Conservation (phyloP, 2,329 filamentous ascomycete species). For the Paecilomyces formosus region DNA sequence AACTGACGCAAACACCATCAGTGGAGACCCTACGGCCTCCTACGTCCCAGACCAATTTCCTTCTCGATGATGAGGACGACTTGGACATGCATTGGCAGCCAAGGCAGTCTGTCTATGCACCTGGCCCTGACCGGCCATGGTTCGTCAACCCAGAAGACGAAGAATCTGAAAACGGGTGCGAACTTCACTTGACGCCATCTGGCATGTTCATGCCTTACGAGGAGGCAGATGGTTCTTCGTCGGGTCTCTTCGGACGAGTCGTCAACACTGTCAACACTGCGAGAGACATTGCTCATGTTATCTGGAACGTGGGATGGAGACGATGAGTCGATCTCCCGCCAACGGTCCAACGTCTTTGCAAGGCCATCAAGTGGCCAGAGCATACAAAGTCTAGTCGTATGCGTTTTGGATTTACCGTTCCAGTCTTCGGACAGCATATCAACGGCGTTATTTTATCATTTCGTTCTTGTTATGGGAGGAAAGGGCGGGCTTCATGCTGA, state of each 20-base stretch:
- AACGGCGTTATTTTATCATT: not conserved
- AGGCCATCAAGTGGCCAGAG: not conserved
- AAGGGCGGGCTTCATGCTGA: not conserved
- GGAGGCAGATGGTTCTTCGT: conserved; percentile 57
- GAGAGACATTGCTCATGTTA: conserved; percentile 57
- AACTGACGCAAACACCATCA: conserved; percentile 65
- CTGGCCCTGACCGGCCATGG: conserved; percentile 19
- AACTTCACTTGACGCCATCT: conserved; percentile 70
- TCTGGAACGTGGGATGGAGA: conserved; percentile 61
- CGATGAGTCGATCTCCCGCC: conserved; percentile 28
- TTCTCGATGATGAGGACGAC: conserved; percentile 52
- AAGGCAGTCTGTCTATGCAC: conserved; percentile 9
- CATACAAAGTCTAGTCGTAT: not conserved
- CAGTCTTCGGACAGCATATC: not conserved
- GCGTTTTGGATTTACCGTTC: not conserved
- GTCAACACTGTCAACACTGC: conserved; percentile 69
- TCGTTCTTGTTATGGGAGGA: not conserved
- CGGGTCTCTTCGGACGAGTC: conserved; percentile 67
- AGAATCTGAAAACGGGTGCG: conserved; percentile 45
- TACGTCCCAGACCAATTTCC: conserved; percentile 57
- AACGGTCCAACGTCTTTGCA: not conserved
- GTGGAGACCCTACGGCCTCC: conserved; percentile 73
- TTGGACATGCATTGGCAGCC: conserved; percentile 40
- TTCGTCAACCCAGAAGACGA: conserved; percentile 37
- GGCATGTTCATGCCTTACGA: conserved; percentile 91